Percentiles rank a stretch among this genome's conserved stretches.
Evolutionary conservation across 108 stramenopile genomes (phyloP).

Genomic region (Licmophora abbreviata): DNA sequence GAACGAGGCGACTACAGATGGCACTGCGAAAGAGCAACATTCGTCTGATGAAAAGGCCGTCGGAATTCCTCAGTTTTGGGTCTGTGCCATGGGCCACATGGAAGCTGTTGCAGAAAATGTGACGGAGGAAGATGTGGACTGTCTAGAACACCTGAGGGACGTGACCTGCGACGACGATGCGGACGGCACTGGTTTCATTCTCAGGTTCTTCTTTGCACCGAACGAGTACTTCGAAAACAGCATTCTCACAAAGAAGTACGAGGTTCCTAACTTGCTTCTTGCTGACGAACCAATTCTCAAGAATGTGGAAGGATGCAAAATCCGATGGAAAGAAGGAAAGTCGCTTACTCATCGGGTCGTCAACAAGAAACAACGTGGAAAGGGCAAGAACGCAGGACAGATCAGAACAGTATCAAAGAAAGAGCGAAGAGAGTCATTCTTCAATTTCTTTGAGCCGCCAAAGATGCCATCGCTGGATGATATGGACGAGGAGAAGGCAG

Average conservation of each 20-base stretch:
- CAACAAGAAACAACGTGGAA: conserved; percentile 84
- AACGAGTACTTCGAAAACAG: conserved; percentile 88
- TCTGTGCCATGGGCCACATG: conserved; percentile 62
- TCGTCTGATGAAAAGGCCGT: conserved; percentile 12
- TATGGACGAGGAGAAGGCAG: conserved; percentile 80
- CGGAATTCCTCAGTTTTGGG: conserved; percentile 90
- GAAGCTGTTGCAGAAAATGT: conserved; percentile 66
- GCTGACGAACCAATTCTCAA: conserved; percentile 91
- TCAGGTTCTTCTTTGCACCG: conserved; percentile 75
- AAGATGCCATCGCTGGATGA: conserved; percentile 53
- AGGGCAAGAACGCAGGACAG: conserved; percentile 76
- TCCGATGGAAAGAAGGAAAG: conserved; percentile 76
- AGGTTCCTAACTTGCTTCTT: conserved; percentile 83
- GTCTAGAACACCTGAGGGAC: conserved; percentile 65
- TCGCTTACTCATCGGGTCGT: conserved; percentile 46
- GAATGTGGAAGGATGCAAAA: conserved; percentile 69
- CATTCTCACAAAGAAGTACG: conserved; percentile 81
- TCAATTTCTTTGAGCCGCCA: conserved; percentile 82
- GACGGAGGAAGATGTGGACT: conserved; percentile 77
- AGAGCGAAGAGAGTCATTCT: conserved; percentile 82
- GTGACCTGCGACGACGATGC: conserved; percentile 61
- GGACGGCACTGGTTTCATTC: conserved; percentile 78
- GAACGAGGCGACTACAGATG: conserved; percentile 7
- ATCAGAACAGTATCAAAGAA: conserved; percentile 62
- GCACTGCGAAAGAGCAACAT: conserved; percentile 1